These are phyloP conservation scores for Dalechampia spathulata DNA, from an alignment of 441 rosid genomes.

Conservation along the genomic window DNA sequence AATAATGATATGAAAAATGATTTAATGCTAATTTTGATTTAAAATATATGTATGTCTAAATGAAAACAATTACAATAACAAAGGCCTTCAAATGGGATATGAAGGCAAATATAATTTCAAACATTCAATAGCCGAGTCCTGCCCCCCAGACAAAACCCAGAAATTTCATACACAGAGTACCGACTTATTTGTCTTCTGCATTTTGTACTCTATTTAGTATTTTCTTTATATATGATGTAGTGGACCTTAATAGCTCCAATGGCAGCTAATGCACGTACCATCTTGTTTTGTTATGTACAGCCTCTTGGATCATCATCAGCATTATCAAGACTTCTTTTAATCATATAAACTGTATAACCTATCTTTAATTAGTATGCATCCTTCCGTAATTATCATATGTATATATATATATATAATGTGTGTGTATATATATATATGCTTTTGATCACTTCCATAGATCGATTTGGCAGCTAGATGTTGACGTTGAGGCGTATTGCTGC, in stretches of 20 bases:
- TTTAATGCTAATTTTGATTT: background rate
- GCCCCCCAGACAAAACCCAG: constrained; percentile 29
- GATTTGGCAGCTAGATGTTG: constrained; percentile 69
- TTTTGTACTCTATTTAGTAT: constrained; percentile 14
- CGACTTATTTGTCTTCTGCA: constrained; percentile 26
- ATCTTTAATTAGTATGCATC: constrained; percentile 36
- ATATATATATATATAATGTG: background rate
- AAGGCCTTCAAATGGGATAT: constrained; percentile 18
- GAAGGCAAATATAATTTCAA: constrained; percentile 24
- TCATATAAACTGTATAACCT: constrained; percentile 28
- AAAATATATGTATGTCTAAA: constrained; percentile 2
- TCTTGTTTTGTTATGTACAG: constrained; percentile 53
- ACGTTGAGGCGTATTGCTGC: constrained; percentile 60
- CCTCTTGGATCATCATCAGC: constrained; percentile 16
- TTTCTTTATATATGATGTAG: constrained; percentile 14
- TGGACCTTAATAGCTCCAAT: constrained; percentile 15
- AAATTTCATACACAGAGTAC: constrained; percentile 16
- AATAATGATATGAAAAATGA: too few relatives aligned
- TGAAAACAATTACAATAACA: constrained; percentile 16
- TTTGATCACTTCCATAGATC: constrained; percentile 75
- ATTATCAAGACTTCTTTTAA: constrained; percentile 11
- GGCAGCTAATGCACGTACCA: constrained; percentile 25
- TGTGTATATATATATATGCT: constrained; percentile 11
- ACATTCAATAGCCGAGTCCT: constrained; percentile 24
- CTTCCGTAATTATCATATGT: constrained; percentile 14